Evolutionary conservation across 2,329 filamentous ascomycete species (phyloP), one percentile per base, ranked within the genome.

Genomic region (Penicillium sp.): DNA sequence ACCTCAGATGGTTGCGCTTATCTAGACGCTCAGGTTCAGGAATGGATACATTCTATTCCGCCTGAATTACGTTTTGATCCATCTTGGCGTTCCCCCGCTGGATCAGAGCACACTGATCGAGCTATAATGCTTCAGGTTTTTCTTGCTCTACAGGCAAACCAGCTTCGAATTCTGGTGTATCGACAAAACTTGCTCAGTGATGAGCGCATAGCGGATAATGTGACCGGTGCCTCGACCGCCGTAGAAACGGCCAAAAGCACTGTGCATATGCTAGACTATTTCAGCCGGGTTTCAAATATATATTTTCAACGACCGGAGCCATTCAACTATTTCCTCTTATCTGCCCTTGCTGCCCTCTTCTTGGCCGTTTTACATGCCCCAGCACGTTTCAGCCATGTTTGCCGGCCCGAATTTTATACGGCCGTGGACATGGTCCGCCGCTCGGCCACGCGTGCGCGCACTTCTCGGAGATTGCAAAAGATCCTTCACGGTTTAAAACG

Each of bases 401-500:
- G 71, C 50, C 68, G 71, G 2, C 62, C 64, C 0, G 72, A 74
- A 46, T 73, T 74, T 46, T 85, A 86, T 70, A 82, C 83, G 65
- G 84, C 84, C 1, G 78, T 87, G 3, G 83, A 85, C 34, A 78
- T 87, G 34, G 81, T 87, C 15, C 79, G 84, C 16, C 79, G 80
- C 13, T 81, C 86, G 36, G 82, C 81, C 31, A 80, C 80, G 21
- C 78, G 81, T 48, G 84, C 81, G 0, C 81, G 79, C 57, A 81
- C 84, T 15, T 82, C 80, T 21, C 80, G 84, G 56, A 74, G 83
- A 4, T 68, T 87, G 3, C 85, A 84, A 79, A 83, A 81, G 60
- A 85, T 83, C 0, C 82, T 86, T 43, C 78, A 79, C 31, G 79
- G 80, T 29, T 75, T 87, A 39, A 86, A 85, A 60, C 78, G 83